A percentile compares a stretch with the other conserved stretches of the same genome.
phyloP scores from a whole-genome alignment of 225 moss, liverwort and hornwort genomes.

The Pleurozium schreberi region DNA sequence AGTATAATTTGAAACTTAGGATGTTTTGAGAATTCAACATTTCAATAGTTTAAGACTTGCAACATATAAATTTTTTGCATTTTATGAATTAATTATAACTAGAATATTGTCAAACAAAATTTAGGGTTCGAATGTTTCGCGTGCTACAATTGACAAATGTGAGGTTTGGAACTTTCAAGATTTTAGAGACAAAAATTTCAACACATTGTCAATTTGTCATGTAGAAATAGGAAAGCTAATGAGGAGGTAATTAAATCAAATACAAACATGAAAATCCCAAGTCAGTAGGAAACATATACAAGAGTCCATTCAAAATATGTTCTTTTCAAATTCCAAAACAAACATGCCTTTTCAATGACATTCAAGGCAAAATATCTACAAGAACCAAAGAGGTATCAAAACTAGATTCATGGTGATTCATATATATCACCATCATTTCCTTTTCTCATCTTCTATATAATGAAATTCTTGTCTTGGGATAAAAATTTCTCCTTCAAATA shows the following conservation, averaged over 20 bases:
- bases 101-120: background rate
- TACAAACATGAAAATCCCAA: background rate
- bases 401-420: background rate
- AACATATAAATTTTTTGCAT: background rate
- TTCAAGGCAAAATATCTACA: background rate
- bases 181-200: background rate
- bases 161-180: fast-evolving
- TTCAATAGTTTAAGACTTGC: background rate
- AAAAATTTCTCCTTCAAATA: background rate
- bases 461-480: background rate
- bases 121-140: fast-evolving
- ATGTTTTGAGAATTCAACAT: background rate
- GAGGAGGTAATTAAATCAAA: background rate
- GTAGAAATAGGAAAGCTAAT: background rate
- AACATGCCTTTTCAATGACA: background rate
- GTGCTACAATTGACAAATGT: fast-evolving
- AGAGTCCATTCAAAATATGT: background rate
- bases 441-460: background rate
- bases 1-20: background rate
- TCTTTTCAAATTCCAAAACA: background rate
- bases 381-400: background rate
- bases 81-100: background rate
- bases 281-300: background rate
- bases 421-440: background rate
- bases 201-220: too few species aligned